Evolutionary conservation across 257 asterid genomes (phyloP).

Genomic region (Penstemon davidsonii): DNA sequence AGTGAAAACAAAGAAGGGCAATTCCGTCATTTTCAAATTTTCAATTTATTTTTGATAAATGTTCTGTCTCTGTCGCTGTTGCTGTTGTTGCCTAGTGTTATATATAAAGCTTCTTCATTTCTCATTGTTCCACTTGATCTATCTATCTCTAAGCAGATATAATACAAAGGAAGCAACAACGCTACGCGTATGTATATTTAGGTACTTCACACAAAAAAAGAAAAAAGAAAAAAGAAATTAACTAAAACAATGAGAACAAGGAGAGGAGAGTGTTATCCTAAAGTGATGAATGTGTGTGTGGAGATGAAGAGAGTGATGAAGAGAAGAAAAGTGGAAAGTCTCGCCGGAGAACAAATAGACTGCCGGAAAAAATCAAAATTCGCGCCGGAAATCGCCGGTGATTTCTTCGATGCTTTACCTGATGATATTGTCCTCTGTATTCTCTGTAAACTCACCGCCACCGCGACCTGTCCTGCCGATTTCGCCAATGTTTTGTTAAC

Average conservation of each 20-base stretch:
- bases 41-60: constrained; percentile 15
- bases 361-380: constrained; percentile 39
- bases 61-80: constrained; percentile 19
- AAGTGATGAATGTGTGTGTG: constrained; percentile 28
- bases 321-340: background rate
- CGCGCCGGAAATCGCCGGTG: constrained; percentile 34
- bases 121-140: constrained; percentile 15
- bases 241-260: constrained; percentile 53
- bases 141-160: constrained; percentile 30
- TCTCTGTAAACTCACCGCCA: constrained; percentile 56
- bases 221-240: background rate
- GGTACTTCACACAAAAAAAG: background rate
- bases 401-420: constrained; percentile 68
- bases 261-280: constrained; percentile 53
- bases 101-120: constrained; percentile 17
- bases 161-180: background rate
- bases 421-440: constrained; percentile 68
- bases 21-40: constrained; percentile 27
- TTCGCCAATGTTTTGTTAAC: constrained; percentile 60
- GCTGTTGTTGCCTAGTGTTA: constrained; percentile 23
- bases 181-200: background rate
- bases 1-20: constrained; percentile 26
- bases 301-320: constrained; percentile 35
- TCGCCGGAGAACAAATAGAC: constrained; percentile 9
- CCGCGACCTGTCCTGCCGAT: constrained; percentile 68